These are phyloP conservation scores for Hortiboletus rubellus DNA, from an alignment of 1,284 basidiomycete species.

Conservation along the genomic window DNA sequence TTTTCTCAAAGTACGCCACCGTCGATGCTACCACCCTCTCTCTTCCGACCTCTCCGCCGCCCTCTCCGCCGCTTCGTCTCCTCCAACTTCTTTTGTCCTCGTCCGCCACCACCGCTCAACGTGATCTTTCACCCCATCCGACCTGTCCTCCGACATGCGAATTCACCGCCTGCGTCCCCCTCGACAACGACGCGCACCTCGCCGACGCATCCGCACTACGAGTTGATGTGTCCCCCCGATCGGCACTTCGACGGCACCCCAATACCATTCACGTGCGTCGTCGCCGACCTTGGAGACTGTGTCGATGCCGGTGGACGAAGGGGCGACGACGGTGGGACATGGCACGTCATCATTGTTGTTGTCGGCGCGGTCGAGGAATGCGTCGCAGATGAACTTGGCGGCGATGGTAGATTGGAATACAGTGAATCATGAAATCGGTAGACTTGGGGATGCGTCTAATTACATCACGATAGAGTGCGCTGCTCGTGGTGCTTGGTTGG, in stretches of 20 bases:
- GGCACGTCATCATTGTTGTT: conserved; percentile 24
- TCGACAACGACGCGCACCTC: conserved; percentile 6
- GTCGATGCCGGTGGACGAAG: conserved; percentile 27
- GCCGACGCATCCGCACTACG: conserved; percentile 13
- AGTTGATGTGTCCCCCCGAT: conserved; percentile 22
- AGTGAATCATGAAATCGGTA: conserved; percentile 34
- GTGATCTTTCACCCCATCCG: conserved; percentile 25
- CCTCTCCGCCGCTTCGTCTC: conserved; percentile 42
- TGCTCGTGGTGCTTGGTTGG: not conserved
- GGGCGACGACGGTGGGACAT: conserved; percentile 8
- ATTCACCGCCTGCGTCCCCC: conserved; percentile 26
- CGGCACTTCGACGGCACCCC: conserved; percentile 32
- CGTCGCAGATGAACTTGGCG: conserved; percentile 61
- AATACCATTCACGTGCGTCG: conserved; percentile 34
- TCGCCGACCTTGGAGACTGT: conserved; percentile 40
- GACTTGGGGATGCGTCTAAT: not conserved
- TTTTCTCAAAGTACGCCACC: conserved; percentile 35
- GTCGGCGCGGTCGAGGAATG: conserved; percentile 59
- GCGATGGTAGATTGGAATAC: conserved; percentile 59
- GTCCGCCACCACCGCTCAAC: conserved; percentile 33
- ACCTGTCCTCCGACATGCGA: conserved; percentile 22
- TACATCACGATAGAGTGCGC: not conserved
- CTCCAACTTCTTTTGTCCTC: conserved; percentile 30
- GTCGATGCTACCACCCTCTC: conserved; percentile 30
- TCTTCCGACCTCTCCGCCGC: conserved; percentile 42